Evolutionary conservation across 495 filamentous ascomycete genomes (phyloP).

Genomic region (Echria macrotheca): DNA sequence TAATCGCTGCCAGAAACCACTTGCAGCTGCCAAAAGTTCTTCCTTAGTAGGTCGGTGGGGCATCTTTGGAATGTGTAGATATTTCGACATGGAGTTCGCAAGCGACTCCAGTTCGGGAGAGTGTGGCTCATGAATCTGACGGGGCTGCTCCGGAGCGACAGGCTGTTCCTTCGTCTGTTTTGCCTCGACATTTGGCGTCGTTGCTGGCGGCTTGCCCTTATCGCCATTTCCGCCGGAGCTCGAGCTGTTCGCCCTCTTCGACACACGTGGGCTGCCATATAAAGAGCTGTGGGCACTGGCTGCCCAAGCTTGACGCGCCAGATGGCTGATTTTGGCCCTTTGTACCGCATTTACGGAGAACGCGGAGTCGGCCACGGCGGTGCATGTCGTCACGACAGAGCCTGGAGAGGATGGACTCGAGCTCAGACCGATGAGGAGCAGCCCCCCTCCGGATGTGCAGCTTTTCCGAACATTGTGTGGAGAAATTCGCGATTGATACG

Average conservation of each 20-base stretch:
- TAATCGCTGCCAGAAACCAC: conserved; percentile 85
- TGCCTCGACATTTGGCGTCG: conserved; percentile 14
- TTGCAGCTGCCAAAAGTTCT: conserved; percentile 86
- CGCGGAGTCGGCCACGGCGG: conserved; percentile 35
- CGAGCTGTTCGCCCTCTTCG: conserved; percentile 32
- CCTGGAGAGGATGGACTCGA: conserved; percentile 36
- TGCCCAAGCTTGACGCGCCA: conserved; percentile 37
- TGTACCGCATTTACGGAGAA: conserved; percentile 27
- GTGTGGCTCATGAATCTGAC: conserved; percentile 15
- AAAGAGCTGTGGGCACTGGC: too few relatives aligned
- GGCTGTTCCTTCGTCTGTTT: conserved; percentile 10
- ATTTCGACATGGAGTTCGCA: conserved; percentile 41
- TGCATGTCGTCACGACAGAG: conserved; percentile 37
- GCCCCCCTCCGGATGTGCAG: conserved; percentile 36
- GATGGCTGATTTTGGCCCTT: conserved; percentile 31
- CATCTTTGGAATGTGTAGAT: conserved; percentile 59
- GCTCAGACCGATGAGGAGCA: conserved; percentile 34
- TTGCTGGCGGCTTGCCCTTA: conserved; percentile 10
- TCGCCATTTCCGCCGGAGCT: conserved; percentile 25
- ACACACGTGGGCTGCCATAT: too few relatives aligned
- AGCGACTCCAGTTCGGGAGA: conserved; percentile 28
- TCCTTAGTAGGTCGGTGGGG: conserved; percentile 88
- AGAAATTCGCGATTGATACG: conserved; percentile 14
- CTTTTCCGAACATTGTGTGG: conserved; percentile 33
- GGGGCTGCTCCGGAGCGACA: conserved; percentile 9